Conservation (phyloP, 2,329 filamentous ascomycete species). For the Venturia nashicola region DNA sequence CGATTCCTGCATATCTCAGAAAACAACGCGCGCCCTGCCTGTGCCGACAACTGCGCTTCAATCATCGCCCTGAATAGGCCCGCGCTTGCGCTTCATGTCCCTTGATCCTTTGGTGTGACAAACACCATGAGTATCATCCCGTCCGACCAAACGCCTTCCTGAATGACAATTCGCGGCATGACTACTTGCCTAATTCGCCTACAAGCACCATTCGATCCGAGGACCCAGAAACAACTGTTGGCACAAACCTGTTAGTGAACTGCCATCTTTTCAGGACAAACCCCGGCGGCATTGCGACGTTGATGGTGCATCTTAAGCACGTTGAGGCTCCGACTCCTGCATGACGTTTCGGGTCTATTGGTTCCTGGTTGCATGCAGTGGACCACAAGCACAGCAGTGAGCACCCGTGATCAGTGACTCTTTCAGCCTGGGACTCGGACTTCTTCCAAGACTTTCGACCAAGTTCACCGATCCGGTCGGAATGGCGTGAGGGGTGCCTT, state of each 20-base stretch:
- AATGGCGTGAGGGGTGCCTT: background rate
- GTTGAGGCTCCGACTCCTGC: background rate
- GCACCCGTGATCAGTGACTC: background rate
- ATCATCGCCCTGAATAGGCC: background rate
- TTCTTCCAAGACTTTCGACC: background rate
- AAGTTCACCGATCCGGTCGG: background rate
- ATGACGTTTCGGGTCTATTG: background rate
- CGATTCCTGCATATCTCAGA: background rate
- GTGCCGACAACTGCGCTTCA: background rate
- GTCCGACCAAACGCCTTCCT: conserved; percentile 4
- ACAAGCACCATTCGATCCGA: conserved; percentile 80
- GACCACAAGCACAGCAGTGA: background rate
- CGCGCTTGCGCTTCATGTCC: background rate
- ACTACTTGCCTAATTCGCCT: conserved; percentile 60
- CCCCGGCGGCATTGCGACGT: background rate
- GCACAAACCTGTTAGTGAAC: conserved; percentile 1
- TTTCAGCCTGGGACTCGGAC: background rate
- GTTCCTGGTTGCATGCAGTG: background rate
- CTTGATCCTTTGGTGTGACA: background rate
- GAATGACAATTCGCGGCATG: conserved; percentile 1
- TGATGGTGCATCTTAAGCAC: background rate
- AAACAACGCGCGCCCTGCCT: background rate
- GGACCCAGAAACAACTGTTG: conserved; percentile 69
- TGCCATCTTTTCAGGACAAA: background rate
- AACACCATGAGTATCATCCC: conserved; percentile 1